phyloP scores from a whole-genome alignment of 305 asterid species.

The Solanum hybrid region DNA sequence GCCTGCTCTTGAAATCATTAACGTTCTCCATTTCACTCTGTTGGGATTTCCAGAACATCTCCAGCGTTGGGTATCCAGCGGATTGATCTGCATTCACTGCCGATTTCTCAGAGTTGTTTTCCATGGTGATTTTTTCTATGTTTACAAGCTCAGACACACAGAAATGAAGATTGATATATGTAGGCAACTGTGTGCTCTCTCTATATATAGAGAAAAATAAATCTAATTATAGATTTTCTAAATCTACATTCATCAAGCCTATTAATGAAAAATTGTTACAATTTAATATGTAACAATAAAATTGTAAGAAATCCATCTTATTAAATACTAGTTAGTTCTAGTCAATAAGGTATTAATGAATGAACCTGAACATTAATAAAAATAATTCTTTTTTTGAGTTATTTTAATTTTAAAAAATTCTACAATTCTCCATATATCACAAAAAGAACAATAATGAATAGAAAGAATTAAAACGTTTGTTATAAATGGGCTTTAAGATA shows the following conservation, averaged over 20 bases:
- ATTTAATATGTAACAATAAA: background rate
- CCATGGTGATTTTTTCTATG: background rate
- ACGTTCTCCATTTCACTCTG: conserved; percentile 53
- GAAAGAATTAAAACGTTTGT: background rate
- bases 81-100: conserved; percentile 14
- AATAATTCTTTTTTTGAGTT: background rate
- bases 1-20: conserved; percentile 66
- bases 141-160: background rate
- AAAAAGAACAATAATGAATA: no score
- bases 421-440: no score
- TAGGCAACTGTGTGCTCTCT: background rate
- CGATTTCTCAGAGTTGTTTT: background rate
- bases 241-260: background rate
- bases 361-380: background rate
- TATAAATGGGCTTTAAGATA: no score
- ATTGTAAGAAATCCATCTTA: background rate
- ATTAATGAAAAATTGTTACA: no score
- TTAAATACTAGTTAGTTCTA: background rate
- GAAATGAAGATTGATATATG: no score
- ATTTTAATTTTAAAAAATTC: no score
- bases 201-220: no score
- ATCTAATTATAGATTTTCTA: no score
- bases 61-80: conserved; percentile 35
- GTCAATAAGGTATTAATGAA: background rate
- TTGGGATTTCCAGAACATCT: conserved; percentile 54